Evolutionary conservation across 306 rosid species (phyloP), one percentile per base, ranked within the genome.

Genomic region (Malus sieversii): DNA sequence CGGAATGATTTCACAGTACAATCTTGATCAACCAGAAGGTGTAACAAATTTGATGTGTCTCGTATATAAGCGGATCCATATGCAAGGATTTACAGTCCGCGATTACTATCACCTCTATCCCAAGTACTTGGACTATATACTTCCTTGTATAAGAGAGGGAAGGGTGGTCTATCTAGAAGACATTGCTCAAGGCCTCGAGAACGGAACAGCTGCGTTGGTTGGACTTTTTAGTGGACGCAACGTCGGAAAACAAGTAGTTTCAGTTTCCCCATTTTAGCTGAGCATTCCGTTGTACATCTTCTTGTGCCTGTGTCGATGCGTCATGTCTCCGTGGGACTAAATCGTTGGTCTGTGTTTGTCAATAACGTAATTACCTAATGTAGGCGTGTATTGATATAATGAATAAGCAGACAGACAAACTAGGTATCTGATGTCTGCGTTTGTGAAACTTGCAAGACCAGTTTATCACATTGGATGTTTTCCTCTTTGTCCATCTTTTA

Each of bases 231-330:
- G 73, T 18, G 66, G 73, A 9, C 74, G 68, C 32, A 77, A 67
- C 16, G 30, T 53, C 40, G 45, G 80, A 30, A 85, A 85, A 80
- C 86, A 85, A 73, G 79, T 77, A 1, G 78, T 77, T 18, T 61
- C 72, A 5, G 66, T 79, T 58, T 74, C 78, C 16, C 61, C 4
- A 4, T 74, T 79, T 27, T 61, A 14, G 32, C 1, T 13, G 66
- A 16, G 35, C 66, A 5, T 58, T 22, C 5, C 10, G 63, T 58
- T 58, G 63, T 58, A 3, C 4, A 58, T 22, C 30, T 10, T 22
- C 4, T 58, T 58, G 63, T 10, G 63, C 27, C 30, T 4, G 3
- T n/a, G 27, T 57, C 25, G 1, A 3, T 57, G 62, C 11, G 25
- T 57, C 25, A 8, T 0, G 13, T 19, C 29, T 57, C 13, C 22